Evolutionary conservation across 2,329 filamentous ascomycete genomes (phyloP).

Genomic region (Aphanocladium album): DNA sequence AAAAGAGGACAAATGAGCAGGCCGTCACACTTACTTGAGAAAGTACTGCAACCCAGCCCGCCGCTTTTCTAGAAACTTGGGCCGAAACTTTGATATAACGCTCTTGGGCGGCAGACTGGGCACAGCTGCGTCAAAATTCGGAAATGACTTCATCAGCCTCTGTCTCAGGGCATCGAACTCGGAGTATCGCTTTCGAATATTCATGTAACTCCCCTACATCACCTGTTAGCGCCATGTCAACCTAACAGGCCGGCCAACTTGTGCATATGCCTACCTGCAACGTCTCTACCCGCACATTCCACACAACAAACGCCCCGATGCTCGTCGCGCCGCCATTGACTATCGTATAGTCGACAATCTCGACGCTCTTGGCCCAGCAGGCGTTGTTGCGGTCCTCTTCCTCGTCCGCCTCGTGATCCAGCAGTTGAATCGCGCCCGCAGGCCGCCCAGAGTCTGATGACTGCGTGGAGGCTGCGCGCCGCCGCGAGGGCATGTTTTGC

Average conservation of each 20-base stretch:
- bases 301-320: conserved; percentile 89
- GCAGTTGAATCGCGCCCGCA: conserved; percentile 53
- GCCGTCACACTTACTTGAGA: conserved; percentile 62
- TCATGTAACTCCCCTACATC: conserved; percentile 54
- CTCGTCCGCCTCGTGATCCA: conserved; percentile 55
- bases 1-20: background rate
- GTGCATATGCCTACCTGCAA: conserved; percentile 54
- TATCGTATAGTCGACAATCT: conserved; percentile 51
- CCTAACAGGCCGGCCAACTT: background rate
- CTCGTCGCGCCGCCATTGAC: conserved; percentile 53
- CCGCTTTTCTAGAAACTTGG: conserved; percentile 79
- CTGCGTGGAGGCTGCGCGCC: conserved; percentile 36
- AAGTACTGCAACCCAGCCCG: conserved; percentile 85
- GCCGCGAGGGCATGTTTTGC: conserved; percentile 30
- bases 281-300: conserved; percentile 85
- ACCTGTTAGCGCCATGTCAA: background rate
- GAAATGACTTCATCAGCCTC: conserved; percentile 73
- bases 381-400: conserved; percentile 48
- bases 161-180: conserved; percentile 83
- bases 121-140: conserved; percentile 76
- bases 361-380: conserved; percentile 61
- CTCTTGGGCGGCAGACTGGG: conserved; percentile 90
- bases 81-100: conserved; percentile 77
- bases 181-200: conserved; percentile 73
- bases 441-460: conserved; percentile 47